Evolutionary conservation across 2,329 filamentous ascomycete species (phyloP), one percentile per base, ranked within the genome.

Genomic region (Thermothelomyces thermophilus): DNA sequence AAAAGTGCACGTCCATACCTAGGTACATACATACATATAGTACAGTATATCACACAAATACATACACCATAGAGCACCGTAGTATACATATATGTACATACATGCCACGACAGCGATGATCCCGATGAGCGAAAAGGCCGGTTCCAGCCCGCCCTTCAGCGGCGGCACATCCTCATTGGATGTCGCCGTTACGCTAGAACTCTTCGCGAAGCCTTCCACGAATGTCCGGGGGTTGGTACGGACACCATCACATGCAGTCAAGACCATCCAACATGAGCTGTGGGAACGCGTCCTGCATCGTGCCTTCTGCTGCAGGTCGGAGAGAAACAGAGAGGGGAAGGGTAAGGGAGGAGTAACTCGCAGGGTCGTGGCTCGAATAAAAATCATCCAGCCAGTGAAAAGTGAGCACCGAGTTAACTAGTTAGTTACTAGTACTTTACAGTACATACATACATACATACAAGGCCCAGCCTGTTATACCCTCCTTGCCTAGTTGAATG

Each of bases 161-260:
- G 24, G 41, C 47, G 39, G 34, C 22, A 42, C 6, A 34, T 48
- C 22, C 13, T 41, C 28, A 53, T 53, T 53, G 51, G 53, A 14
- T 33, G 45, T 30, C 17, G 47, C 41, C 31, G 34, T 48, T 16
- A 22, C 31, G 39, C 16, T 46, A 36, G 46, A 52, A 52, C 17
- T 10, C 43, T 54, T 56, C 28, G 37, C 41, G 48, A 54, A 56
- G 31, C 13, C 49, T 56, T 52, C 54, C 42, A 52, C 46, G 37
- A 54, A 54, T 52, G 54, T 52, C 54, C 46, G 44, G 42, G 44
- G 51, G n/a, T n/a, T 50, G 31, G 24, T 34, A 48, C 16, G 13
- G 8, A 26, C 5, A 26, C 24, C 24, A 26, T 9, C 24, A 5
- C 24, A 26, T 26, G 24, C 53, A 48, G 36, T 34, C 30, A 34